A percentile compares a stretch with the other conserved stretches of the same genome.
phyloP scores from a whole-genome alignment of 805 yeast species.

The Wickerhamomyces rabaulensis region DNA sequence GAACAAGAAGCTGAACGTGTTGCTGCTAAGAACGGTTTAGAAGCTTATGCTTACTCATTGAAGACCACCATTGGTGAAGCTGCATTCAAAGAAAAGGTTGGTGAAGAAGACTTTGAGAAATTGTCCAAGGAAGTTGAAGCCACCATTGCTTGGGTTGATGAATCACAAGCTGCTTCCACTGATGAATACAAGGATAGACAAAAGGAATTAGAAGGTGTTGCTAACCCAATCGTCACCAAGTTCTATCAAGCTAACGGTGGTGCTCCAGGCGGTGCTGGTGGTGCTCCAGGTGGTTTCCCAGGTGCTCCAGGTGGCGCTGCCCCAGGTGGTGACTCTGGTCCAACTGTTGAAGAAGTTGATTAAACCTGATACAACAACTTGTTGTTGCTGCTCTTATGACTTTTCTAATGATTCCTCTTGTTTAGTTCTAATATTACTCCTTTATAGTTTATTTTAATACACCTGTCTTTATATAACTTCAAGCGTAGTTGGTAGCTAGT shows the following conservation, averaged over 20 bases:
- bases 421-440: too few relatives aligned
- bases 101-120: slow-evolving; percentile 64
- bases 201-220: slow-evolving; percentile 94
- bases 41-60: slow-evolving; percentile 92
- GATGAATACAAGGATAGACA: slow-evolving; percentile 92
- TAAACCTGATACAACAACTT: slow-evolving; percentile 27
- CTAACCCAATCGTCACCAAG: slow-evolving; percentile 96
- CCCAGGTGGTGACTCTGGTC: slow-evolving; percentile 47
- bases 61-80: slow-evolving; percentile 77
- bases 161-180: slow-evolving; percentile 83
- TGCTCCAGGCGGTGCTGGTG: slow-evolving; percentile 64
- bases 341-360: slow-evolving; percentile 83
- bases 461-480: not conserved
- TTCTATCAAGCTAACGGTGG: slow-evolving; percentile 91
- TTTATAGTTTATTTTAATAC: too few relatives aligned
- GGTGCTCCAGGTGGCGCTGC: slow-evolving; percentile 49
- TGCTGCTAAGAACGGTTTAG: slow-evolving; percentile 91
- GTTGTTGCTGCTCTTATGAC: not conserved
- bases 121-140: slow-evolving; percentile 81
- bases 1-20: slow-evolving; percentile 92
- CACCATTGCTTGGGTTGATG: slow-evolving; percentile 87
- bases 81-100: slow-evolving; percentile 72
- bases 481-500: too few relatives aligned
- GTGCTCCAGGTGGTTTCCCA: slow-evolving; percentile 62
- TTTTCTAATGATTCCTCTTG: not conserved